Evolutionary conservation across 805 yeast species (phyloP).

Genomic region (Saturnispora mendoncae): DNA sequence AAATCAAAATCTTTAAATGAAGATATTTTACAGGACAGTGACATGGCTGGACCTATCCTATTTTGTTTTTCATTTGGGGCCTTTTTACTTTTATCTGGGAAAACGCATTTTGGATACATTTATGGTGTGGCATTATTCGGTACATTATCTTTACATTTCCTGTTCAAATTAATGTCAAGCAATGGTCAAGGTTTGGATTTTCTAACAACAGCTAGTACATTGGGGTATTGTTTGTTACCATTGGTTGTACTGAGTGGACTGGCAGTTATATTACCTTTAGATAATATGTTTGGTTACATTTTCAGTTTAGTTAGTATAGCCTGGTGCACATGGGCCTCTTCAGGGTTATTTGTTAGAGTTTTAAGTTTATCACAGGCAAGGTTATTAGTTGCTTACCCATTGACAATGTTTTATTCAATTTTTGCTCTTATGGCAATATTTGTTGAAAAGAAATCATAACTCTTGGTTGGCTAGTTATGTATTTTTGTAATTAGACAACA

Average conservation of each 20-base stretch:
- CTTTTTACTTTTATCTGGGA: constrained; percentile 74
- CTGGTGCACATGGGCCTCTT: constrained; percentile 92
- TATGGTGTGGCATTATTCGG: constrained; percentile 95
- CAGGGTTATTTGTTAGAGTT: constrained; percentile 85
- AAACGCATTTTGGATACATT: constrained; percentile 92
- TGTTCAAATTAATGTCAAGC: constrained; percentile 80
- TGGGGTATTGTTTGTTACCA: constrained; percentile 91
- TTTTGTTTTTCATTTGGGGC: constrained; percentile 85
- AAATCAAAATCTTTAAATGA: constrained; percentile 47
- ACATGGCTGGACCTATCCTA: constrained; percentile 89
- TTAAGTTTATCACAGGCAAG: constrained; percentile 79
- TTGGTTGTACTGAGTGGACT: constrained; percentile 68
- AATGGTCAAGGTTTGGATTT: constrained; percentile 36
- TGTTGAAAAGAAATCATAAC: constrained; percentile 25
- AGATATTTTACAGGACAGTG: constrained; percentile 80
- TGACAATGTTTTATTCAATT: constrained; percentile 82
- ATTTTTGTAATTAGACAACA: too few relatives aligned
- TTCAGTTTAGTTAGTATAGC: constrained; percentile 57
- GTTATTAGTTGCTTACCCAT: constrained; percentile 85
- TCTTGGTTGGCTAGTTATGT: background rate
- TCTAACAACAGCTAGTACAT: constrained; percentile 74
- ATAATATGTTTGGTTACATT: constrained; percentile 65
- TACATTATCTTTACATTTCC: constrained; percentile 69
- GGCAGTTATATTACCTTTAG: constrained; percentile 58
- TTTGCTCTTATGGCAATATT: constrained; percentile 95